Evolutionary conservation across 2,329 filamentous ascomycete species (phyloP), one percentile per base, ranked within the genome.

Genomic region (Penicillium expansum): DNA sequence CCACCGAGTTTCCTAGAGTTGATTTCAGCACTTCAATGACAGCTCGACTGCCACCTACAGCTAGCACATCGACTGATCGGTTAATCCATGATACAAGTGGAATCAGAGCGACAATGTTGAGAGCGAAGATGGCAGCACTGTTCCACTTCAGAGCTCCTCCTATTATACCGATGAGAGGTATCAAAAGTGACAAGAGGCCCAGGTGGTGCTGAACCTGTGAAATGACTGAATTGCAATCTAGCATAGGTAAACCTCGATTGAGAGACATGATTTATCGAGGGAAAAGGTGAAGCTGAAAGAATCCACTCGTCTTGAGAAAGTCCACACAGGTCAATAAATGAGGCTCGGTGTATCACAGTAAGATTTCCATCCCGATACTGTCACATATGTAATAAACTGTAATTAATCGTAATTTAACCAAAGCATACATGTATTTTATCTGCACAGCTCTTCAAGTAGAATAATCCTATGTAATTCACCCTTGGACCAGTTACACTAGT

Each of bases 21-120:
- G 91, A 90, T 67, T 95, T 96, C 54, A 96, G 80, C 35, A 96
- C 77, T 48, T 91, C 91, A 57, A 90, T 91, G 1, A 94, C 74
- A 0, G 88, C 89, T 70, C 94, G 90, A 41, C 90, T 90, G 0
- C 45, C 53, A 52, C 56, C 53, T 33, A 62, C 54, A 1, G 91
- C 87, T 60, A 95, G 85, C 71, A 94, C 90, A 71, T 95, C 90
- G 0, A 91, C 94, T 0, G 89, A 88, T 67, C 88, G 92, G 57
- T 86, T 87, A 14, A 95, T 80, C 77, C 93, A 85, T 13, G 86
- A 88, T 2, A 90, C 90, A 20, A 95, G 79, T 0, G 91, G 91
- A 52, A 94, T 86, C 62, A 95, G 92, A 62, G 91, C 91, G 56
- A 94, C 82, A 67, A 95, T 95, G 76, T 95, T 95, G 76, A 95